Evolutionary conservation across 1,139 yeast species (phyloP), one percentile per base, ranked within the genome.

Genomic region (Debaryomyces fabryi): DNA sequence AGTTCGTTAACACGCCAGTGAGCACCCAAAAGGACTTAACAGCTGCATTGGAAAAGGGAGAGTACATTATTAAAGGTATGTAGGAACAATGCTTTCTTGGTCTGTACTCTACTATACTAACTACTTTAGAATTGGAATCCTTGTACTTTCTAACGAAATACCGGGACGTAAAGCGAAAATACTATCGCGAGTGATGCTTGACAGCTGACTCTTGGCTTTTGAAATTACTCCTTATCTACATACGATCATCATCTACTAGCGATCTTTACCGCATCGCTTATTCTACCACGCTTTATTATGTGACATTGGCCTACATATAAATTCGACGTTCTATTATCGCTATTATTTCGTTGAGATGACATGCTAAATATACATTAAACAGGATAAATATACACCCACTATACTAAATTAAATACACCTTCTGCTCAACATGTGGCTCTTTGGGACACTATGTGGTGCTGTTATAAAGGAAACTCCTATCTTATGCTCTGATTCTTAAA

Each of bases 401-500:
- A 10, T 18, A 12, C 38, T 35, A 32, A 18, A 16, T 21, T 35
- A 20, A 21, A 20, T 35, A 20, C 27, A 23, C 39, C 21, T 5
- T 12, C 24, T 16, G 15, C 24, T 21, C 27, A 20, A 8, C 18
- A 8, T 12, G 6, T 35, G 24, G 16, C 5, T 21, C 5, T 16
- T 16, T 8, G 7, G 15, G 27, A 16, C 8, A 6, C 16, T 10
- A 13, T 13, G 39, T 12, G n/a, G 25, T 35, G 9, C 3, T 15
- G 3, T 15, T 21, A 4, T 6, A 21, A 21, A 5, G 8, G 24
- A 7, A 21, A 21, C 5, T 6, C 24, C 6, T 32, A 2, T 18
- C 21, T 53, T 58, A 72, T 25, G 82, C 80, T 60, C 85, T 81
- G 58, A 90, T 84, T 75, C 98, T 86, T 65, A 93, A 77, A 34